Conservation (phyloP, 805 yeast genomes). For the Pichia occidentalis region DNA sequence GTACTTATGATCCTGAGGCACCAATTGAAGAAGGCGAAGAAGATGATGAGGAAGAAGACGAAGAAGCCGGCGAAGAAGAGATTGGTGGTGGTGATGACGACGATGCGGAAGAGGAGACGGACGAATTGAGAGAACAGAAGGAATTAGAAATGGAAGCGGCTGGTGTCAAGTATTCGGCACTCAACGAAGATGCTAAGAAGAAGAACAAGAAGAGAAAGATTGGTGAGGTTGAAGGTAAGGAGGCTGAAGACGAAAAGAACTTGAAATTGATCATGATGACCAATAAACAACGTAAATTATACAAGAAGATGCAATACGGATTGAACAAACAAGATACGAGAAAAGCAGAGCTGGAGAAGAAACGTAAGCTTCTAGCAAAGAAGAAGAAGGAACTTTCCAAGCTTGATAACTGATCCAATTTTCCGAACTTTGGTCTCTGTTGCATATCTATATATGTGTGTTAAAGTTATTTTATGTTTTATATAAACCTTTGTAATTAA, state of each 20-base stretch:
- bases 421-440: too few species aligned
- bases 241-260: slow-evolving; percentile 72
- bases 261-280: slow-evolving; percentile 96
- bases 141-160: slow-evolving; percentile 88
- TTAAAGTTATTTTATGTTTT: too few species aligned
- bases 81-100: slow-evolving; percentile 48
- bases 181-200: slow-evolving; percentile 26
- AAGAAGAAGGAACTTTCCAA: slow-evolving; percentile 35
- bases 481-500: too few species aligned
- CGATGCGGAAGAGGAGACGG: slow-evolving; percentile 32
- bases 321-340: slow-evolving; percentile 75
- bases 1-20: slow-evolving; percentile 79
- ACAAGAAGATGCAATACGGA: slow-evolving; percentile 92
- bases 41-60: slow-evolving; percentile 44
- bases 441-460: too few species aligned
- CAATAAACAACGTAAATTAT: slow-evolving; percentile 88
- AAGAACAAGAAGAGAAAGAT: slow-evolving; percentile 30
- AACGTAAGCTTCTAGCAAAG: slow-evolving; percentile 65
- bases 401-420: neutral
- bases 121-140: slow-evolving; percentile 55
- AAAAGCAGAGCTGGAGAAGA: slow-evolving; percentile 58
- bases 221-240: slow-evolving; percentile 43
- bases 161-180: slow-evolving; percentile 72
- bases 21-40: slow-evolving; percentile 35
- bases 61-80: slow-evolving; percentile 45